Percentiles rank a stretch among this genome's conserved stretches.
Conservation (phyloP, 2,329 filamentous ascomycete genomes). For the Clonostachys rosea region DNA sequence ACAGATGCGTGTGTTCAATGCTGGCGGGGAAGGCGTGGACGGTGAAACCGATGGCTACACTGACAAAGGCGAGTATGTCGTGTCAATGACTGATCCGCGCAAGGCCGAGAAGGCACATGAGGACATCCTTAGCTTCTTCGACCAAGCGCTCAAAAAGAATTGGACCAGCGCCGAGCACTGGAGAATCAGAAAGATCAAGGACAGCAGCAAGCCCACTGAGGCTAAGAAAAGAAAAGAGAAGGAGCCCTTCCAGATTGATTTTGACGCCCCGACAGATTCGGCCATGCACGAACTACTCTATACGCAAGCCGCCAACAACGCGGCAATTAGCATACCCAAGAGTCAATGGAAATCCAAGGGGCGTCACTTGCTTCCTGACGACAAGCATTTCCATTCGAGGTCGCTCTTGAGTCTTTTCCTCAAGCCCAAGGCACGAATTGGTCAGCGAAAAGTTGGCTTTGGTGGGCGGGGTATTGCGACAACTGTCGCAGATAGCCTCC, state of each 20-base stretch:
- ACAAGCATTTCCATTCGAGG: constrained; percentile 96
- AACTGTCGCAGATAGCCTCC: constrained; percentile 41
- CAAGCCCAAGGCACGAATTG: constrained; percentile 86
- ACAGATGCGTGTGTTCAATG: constrained; percentile 75
- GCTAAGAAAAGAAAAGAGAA: constrained; percentile 83
- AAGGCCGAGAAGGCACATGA: constrained; percentile 73
- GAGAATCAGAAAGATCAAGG: constrained; percentile 92
- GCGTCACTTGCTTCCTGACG: constrained; percentile 88
- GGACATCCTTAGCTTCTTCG: constrained; percentile 96
- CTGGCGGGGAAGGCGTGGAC: constrained; percentile 55
- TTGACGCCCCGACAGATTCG: constrained; percentile 68
- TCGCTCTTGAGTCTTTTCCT: constrained; percentile 87
- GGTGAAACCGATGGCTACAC: constrained; percentile 26
- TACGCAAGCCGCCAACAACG: constrained; percentile 74
- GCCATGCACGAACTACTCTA: constrained; percentile 72
- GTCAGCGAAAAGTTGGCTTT: constrained; percentile 40
- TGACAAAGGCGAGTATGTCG: constrained; percentile 67
- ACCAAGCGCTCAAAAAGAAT: constrained; percentile 93
- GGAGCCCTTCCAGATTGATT: constrained; percentile 93
- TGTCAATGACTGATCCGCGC: constrained; percentile 68
- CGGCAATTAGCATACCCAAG: constrained; percentile 80
- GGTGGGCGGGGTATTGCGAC: constrained; percentile 29
- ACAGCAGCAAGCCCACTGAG: constrained; percentile 58
- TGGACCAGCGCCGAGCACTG: constrained; percentile 99
- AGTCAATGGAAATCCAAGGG: constrained; percentile 95